Conservation (phyloP, 2,329 filamentous ascomycete species). For the Orbilia oligospora region DNA sequence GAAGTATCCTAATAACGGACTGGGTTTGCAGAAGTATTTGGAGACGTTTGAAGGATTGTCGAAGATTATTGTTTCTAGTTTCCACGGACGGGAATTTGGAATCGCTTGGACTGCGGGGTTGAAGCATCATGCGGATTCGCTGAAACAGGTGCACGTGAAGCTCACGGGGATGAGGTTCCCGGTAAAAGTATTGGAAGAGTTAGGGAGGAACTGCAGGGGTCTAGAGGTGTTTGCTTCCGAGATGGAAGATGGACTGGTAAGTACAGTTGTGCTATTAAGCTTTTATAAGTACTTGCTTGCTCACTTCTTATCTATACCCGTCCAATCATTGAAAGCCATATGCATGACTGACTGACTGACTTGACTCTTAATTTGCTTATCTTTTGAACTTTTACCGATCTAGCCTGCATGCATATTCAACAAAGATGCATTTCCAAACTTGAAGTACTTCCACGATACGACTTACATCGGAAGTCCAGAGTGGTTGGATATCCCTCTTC, state of each 20-base stretch:
- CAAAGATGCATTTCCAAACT: constrained; percentile 22
- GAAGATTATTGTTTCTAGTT: constrained; percentile 18
- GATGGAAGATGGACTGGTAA: constrained; percentile 33
- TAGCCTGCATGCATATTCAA: constrained; percentile 45
- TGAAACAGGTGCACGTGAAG: constrained; percentile 33
- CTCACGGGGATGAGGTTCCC: constrained; percentile 15
- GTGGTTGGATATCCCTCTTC: background rate
- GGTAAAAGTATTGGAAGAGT: background rate
- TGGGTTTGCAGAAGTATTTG: constrained; percentile 22
- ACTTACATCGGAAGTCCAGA: constrained; percentile 14
- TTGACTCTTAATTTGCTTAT: no score
- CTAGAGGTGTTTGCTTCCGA: constrained; percentile 27
- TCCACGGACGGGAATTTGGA: background rate
- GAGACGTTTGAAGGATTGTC: constrained; percentile 33
- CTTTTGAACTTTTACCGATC: background rate
- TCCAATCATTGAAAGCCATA: background rate
- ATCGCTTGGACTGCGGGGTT: constrained; percentile 28
- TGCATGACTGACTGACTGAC: no score
- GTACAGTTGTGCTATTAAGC: no score
- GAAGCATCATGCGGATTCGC: constrained; percentile 40
- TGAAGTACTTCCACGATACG: constrained; percentile 48
- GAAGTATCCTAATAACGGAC: constrained; percentile 4
- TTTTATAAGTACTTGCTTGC: no score
- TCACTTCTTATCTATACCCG: background rate
- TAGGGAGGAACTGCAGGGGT: constrained; percentile 36